phyloP scores from a whole-genome alignment of 2,329 filamentous ascomycete genomes.

The Colletotrichum godetiae region DNA sequence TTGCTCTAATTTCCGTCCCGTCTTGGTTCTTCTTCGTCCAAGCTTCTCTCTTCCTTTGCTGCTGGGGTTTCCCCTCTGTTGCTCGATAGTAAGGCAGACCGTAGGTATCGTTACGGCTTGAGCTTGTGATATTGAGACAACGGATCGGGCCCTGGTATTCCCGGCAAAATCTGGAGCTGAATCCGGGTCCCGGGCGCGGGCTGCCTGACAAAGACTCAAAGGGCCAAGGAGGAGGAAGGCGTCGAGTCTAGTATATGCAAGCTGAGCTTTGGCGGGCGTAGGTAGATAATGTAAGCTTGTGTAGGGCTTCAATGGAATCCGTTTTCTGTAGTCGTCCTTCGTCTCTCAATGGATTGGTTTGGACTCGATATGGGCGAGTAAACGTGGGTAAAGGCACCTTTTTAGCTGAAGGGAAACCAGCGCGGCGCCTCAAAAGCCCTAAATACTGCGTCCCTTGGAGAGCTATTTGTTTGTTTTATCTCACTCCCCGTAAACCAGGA shows the following conservation, averaged over 20 bases:
- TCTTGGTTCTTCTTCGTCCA: neutral
- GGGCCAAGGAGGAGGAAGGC: neutral
- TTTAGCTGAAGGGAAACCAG: neutral
- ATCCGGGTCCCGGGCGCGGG: neutral
- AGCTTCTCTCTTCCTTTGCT: too few species aligned
- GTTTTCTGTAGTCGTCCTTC: neutral
- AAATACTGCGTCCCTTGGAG: neutral
- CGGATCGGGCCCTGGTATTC: neutral
- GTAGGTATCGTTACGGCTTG: neutral
- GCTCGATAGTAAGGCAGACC: too few species aligned
- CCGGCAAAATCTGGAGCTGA: neutral
- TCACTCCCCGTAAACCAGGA: neutral
- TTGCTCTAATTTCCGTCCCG: neutral
- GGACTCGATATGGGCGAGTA: neutral
- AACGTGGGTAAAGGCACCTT: neutral
- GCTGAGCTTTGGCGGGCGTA: neutral
- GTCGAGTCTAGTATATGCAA: neutral
- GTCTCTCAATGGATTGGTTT: neutral
- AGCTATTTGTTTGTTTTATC: neutral
- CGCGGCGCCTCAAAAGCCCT: neutral
- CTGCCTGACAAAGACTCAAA: neutral
- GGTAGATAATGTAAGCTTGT: too few species aligned
- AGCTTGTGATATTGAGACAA: neutral
- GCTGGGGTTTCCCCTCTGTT: too few species aligned
- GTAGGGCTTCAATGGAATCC: neutral